These are phyloP conservation scores for Boletus fagicola DNA, from an alignment of 768 basidiomycete genomes.

Conservation along the genomic window DNA sequence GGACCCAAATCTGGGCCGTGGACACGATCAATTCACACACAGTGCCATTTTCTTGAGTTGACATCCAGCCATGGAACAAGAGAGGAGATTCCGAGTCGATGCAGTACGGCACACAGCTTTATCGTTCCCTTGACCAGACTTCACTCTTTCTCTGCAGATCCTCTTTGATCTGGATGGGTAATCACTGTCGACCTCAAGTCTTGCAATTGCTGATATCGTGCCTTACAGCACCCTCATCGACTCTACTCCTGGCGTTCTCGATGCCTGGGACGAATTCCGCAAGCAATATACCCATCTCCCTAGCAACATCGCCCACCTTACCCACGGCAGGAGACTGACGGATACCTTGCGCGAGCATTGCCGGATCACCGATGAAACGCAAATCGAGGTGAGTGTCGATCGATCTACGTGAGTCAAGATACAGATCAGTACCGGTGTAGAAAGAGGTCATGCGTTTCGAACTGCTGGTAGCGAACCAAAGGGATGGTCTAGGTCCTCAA, in stretches of 20 bases:
- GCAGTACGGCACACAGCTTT: constrained; percentile 41
- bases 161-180: constrained; percentile 74
- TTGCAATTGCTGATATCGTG: constrained; percentile 6
- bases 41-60: background rate
- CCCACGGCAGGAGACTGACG: constrained; percentile 73
- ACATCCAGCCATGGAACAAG: constrained; percentile 13
- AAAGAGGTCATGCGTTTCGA: constrained; percentile 77
- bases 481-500: constrained; percentile 47
- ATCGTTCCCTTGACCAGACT: background rate
- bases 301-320: constrained; percentile 52
- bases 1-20: background rate
- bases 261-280: constrained; percentile 73
- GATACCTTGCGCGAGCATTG: constrained; percentile 77
- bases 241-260: constrained; percentile 79
- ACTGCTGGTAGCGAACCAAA: constrained; percentile 57
- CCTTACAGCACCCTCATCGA: constrained; percentile 65
- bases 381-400: constrained; percentile 47
- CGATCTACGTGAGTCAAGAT: background rate
- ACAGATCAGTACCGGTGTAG: constrained; percentile 32
- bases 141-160: constrained; percentile 40
- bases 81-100: constrained; percentile 41
- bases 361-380: constrained; percentile 52
- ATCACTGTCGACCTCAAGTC: constrained; percentile 12
- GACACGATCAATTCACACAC: constrained; percentile 2
- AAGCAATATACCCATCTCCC: constrained; percentile 55